Evolutionary conservation across 768 basidiomycete genomes (phyloP).

Genomic region (Kwoniella newhampshirensis): DNA sequence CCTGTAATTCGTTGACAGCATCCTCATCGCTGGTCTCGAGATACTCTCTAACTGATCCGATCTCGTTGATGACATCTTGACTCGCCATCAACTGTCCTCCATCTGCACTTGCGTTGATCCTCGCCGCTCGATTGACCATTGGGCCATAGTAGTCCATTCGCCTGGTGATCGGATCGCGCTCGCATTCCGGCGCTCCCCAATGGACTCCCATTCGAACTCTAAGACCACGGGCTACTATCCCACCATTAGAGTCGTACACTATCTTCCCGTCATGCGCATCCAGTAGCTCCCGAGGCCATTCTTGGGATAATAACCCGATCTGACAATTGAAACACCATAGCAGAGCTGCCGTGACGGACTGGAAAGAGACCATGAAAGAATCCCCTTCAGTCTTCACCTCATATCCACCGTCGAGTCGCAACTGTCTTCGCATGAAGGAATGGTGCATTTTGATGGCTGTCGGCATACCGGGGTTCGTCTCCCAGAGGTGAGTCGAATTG

Average conservation of each 20-base stretch:
- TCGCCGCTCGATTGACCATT: conserved; percentile 89
- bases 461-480: conserved; percentile 91
- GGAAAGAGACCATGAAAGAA: conserved; percentile 98
- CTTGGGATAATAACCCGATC: conserved; percentile 70
- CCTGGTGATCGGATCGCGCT: conserved; percentile 81
- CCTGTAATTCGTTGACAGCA: conserved; percentile 48
- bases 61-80: conserved; percentile 67
- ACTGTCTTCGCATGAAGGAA: conserved; percentile 73
- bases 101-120: conserved; percentile 75
- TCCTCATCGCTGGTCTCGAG: conserved; percentile 49
- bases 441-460: conserved; percentile 91
- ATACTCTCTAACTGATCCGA: conserved; percentile 60
- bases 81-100: conserved; percentile 95
- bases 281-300: conserved; percentile 91
- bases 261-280: conserved; percentile 88
- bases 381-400: conserved; percentile 99
- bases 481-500: conserved; percentile 96
- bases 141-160: conserved; percentile 99
- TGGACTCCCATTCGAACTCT: conserved; percentile 98
- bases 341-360: conserved; percentile 76
- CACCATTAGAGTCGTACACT: conserved; percentile 66
- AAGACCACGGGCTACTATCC: conserved; percentile 76
- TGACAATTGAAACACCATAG: conserved; percentile 91
- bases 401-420: conserved; percentile 90
- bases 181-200: conserved; percentile 83